Base-by-base conservation (phyloP, 2,329 filamentous ascomycete species). In the Trichocomaceae sp. region DNA sequence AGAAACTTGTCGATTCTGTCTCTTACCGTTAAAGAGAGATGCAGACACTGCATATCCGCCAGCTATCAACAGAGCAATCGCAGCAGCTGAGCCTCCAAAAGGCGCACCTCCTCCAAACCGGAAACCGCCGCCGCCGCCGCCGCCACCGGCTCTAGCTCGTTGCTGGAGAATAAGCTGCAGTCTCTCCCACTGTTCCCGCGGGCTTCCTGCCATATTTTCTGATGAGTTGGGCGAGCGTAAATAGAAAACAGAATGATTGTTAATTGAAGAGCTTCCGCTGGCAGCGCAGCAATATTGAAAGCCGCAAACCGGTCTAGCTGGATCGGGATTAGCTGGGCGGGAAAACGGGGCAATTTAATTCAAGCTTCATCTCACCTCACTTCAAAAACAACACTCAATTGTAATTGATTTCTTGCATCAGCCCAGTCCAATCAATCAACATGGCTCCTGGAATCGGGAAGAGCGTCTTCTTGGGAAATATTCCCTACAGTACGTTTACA, bases 401-500 rank as follows among this genome's bases (percentile, higher is more conserved):
- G 31, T 9, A 33, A 35, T 26, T 26, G 13, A 22, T 22, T 23
- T 22, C 4, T 26, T 31, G 23, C 9, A 44, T 15, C 50, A 33
- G 23, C 42, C 41, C n/a, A 9, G 22, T 17, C 15, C 15, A 19
- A 6, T 23, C 12, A 52, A 19, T 57, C 62, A 66, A 53, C 42
- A 76, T 77, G 74, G 71, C 73, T 56, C 71, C 75, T 54, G 72
- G 72, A 59, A 64, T 65, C 54, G 72, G 72, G 56, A 74, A 75
- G 64, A 75, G 72, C 56, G 73, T 77, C 29, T 77, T 77, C 56
- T 62, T 77, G 57, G 75, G 75, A 56, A 77, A 80, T 63, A 69
- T 90, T 82, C 86, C 88, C 79, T 69, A 82, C 80, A 64, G 88
- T 73, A 86, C 85, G 68, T 86, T 83, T 12, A 90, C 62, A 85